Conservation (phyloP, 1,284 basidiomycete genomes). For the Apiotrichum siamense region DNA sequence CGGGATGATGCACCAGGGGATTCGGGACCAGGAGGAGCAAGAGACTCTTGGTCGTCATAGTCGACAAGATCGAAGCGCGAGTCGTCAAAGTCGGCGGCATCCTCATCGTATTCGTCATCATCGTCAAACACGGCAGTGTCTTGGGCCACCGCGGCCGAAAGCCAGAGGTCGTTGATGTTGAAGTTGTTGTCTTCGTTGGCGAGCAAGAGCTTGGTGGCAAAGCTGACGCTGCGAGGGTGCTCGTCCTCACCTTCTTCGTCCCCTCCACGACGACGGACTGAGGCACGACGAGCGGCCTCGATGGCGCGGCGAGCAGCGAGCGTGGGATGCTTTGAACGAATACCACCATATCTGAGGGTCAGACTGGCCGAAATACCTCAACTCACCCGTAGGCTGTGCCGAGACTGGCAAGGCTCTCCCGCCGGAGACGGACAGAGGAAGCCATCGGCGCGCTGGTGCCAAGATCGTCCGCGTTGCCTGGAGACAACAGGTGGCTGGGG, state of each 20-base stretch:
- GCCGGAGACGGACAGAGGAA: constrained; percentile 1
- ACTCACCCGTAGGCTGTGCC: constrained; percentile 41
- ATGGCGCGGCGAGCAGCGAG: constrained; percentile 43
- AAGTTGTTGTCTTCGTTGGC: constrained; percentile 49
- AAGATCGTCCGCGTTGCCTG: neutral
- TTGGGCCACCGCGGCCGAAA: constrained; percentile 47
- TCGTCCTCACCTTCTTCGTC: constrained; percentile 25
- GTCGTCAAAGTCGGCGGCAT: constrained; percentile 12
- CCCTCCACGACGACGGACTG: constrained; percentile 24
- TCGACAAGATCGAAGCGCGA: constrained; percentile 18
- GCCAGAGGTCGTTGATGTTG: constrained; percentile 49
- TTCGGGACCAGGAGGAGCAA: constrained; percentile 10
- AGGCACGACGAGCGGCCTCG: constrained; percentile 43
- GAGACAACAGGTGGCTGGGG: constrained; percentile 3
- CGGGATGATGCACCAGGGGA: constrained; percentile 10
- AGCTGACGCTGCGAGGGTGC: constrained; percentile 41
- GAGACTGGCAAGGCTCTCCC: constrained; percentile 39
- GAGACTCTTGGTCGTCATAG: constrained; percentile 7
- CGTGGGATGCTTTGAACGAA: constrained; percentile 48
- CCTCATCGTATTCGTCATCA: constrained; percentile 38
- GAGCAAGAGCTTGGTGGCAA: constrained; percentile 83
- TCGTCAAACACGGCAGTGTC: constrained; percentile 49
- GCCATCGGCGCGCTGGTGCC: neutral
- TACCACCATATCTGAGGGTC: constrained; percentile 41
- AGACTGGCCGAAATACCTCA: constrained; percentile 15